A percentile compares a stretch with the other conserved stretches of the same genome.
phyloP scores from a whole-genome alignment of 352 stramenopile species.

The Nothophytophthora sp. region DNA sequence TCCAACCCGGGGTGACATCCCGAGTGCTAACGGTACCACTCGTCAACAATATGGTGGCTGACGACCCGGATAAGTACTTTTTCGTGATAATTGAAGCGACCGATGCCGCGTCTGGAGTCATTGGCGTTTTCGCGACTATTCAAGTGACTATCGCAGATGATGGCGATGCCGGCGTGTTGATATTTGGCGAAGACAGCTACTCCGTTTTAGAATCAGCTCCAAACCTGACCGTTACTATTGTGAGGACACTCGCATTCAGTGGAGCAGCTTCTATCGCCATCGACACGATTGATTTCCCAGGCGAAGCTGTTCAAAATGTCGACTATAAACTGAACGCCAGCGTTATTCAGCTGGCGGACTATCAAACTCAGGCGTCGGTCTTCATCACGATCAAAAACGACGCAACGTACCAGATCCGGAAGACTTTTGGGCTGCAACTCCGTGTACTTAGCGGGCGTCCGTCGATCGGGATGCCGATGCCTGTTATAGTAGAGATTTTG shows the following conservation, averaged over 20 bases:
- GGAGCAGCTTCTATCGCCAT: slow-evolving; percentile 19
- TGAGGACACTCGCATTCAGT: slow-evolving; percentile 29
- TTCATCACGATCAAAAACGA: slow-evolving; percentile 47
- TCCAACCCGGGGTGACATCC: slow-evolving; percentile 21
- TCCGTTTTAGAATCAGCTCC: slow-evolving; percentile 26
- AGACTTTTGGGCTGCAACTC: slow-evolving; percentile 38
- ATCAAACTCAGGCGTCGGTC: slow-evolving; percentile 13
- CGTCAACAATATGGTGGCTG: slow-evolving; percentile 49
- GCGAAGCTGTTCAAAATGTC: slow-evolving; percentile 14
- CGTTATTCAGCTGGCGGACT: slow-evolving; percentile 25
- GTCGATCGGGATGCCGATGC: slow-evolving; percentile 13
- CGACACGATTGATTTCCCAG: slow-evolving; percentile 8
- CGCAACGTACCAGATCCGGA: slow-evolving; percentile 36
- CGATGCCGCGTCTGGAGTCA: slow-evolving; percentile 21
- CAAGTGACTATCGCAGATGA: slow-evolving; percentile 49
- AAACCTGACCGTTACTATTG: slow-evolving; percentile 22
- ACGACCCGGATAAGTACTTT: slow-evolving; percentile 53
- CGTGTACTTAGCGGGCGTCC: slow-evolving; percentile 20
- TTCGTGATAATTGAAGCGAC: slow-evolving; percentile 31
- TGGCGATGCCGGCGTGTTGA: slow-evolving; percentile 41
- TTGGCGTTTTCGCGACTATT: slow-evolving; percentile 20
- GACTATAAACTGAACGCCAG: slow-evolving; percentile 29
- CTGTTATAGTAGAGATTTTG: slow-evolving; percentile 39
- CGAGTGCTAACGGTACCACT: slow-evolving; percentile 33
- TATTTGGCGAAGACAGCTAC: slow-evolving; percentile 31